Evolutionary conservation across 108 stramenopile species (phyloP), one percentile per base, ranked within the genome.

Genomic region (Nitzschia sp.): DNA sequence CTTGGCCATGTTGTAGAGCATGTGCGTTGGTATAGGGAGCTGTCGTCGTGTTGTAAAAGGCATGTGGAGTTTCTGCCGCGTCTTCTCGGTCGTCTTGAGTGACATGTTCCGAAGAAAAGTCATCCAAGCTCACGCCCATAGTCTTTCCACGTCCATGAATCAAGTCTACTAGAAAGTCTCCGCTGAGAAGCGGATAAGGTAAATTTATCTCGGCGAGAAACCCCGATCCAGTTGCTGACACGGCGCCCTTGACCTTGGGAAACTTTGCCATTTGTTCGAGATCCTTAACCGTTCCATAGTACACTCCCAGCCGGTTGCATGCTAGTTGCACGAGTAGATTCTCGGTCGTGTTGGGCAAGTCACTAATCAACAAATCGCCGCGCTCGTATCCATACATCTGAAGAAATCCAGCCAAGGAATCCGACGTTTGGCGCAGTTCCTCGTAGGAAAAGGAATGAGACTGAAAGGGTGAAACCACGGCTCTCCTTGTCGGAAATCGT

Each of bases 251-350:
- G 13, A 75, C 73, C 48, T 75, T 74, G 27, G 75, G 48, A 13
- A 79, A 63, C 34, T 79, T 76, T 0, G 62, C 62, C 68, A 83
- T 69, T 1, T 47, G 62, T 51, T 72, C 71, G 17, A 69, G 11
- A 38, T 68, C 33, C 32, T 79, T 79, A 19, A 71, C 59, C 8
- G 82, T 83, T 1, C 51, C 78, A 63, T 69, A 71, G 32, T 46
- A 35, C 13, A 73, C 78, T 17, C 82, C 82, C 25, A 83, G 48
- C 36, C 71, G 53, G 38, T 76, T 73, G 62, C 82, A 83, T 3
- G 82, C 82, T 26, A 83, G 33, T 48, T 83, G 82, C 1, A 80
- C 26, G 25, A 79, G 36, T 6, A 84, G 58, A 71, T 74, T 74
- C 54, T 84, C 78, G 11, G 72, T 35, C 3, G 63, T 63, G 53